Evolutionary conservation across 495 filamentous ascomycete species (phyloP), one percentile per base, ranked within the genome.

Genomic region (Acidomyces sp.): DNA sequence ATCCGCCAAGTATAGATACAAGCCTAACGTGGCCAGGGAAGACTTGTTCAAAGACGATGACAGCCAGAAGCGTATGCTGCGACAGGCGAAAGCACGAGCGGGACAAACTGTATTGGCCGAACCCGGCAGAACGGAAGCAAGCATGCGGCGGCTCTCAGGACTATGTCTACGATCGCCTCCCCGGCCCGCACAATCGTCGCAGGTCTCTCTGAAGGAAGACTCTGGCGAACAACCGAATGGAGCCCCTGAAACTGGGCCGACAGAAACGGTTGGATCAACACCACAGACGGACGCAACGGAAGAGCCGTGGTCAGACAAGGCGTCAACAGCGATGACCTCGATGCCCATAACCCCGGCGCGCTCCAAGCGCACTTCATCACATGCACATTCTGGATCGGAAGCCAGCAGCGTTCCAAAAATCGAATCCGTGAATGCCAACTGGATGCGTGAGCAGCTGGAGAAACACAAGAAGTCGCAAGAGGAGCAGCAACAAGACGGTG

Each of bases 241-340:
- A 7, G 37, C 51, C 1, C 31, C 48, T 5, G 30, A 49, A 10
- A 42, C 50, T 16, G 56, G 55, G 18, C 53, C 55, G 7, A 43
- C 45, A 38, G 52, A 57, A 20, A 53, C 41, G 1, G 38, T 33
- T 22, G 38, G 34, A 10, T 55, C 55, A 9, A 58, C 56, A 9
- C 56, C 58, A n/a, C 38, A 46, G 6, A 59, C 60, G 2, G 44
- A 47, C 23, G 50, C 51, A 2, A 61, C 55, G 4, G 60, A 62
- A 13, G 24, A 34, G 23, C 20, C 33, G 43, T 45, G 48, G 42
- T 45, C 42, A 12, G 42, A 39, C 13, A 39, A 39, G 18, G 35
- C 37, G 6, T 63, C 60, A 1, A 63, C 60, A 2, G 59, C 53
- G 18, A 49, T 51, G n/a, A 63, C 60, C 10, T 57, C 59, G 4